Evolutionary conservation across 2,329 filamentous ascomycete species (phyloP), one percentile per base, ranked within the genome.

Genomic region (Conoideocrella luteorostrata): DNA sequence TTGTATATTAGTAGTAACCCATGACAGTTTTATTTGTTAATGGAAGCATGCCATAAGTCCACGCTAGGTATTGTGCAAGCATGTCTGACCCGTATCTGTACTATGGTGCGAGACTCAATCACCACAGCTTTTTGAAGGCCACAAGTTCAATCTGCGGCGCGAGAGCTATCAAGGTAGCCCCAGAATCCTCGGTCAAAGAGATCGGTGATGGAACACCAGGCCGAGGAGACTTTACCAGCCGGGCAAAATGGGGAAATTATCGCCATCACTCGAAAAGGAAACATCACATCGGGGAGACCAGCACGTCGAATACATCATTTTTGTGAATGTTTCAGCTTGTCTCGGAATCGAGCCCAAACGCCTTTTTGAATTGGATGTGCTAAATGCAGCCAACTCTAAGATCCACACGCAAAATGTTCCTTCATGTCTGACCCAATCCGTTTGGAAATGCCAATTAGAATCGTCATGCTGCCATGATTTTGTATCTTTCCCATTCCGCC

Each of bases 81-180:
- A n/a, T 81, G 74, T 81, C 55, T 69, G 75, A 70, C 77, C 75
- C 74, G 77, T 80, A 81, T 81, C 77, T 81, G 77, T 81, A 77
- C 77, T 69, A 69, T 75, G 68, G 66, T 68, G 69, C 65, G 63
- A 55, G 55, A 60, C 75, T 80, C 64, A 62, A 65, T 60, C 66
- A 69, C 67, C 70, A 77, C 74, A 62, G 77, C 75, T 80, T 80
- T 78, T 67, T 77, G 66, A 70, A 73, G 72, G 75, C 69, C 74
- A 70, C 30, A 23, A 48, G 47, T 45, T 77, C 58, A 60, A 77
- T 80, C 70, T 80, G 65, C 76, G 77, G 76, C 77, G 67, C 52
- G 71, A 67, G 68, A 65, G 60, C 75, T 74, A 76, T 78, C 75
- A 54, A 57, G 49, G 73, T 74, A 77, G 72, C 61, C 67, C 66